phyloP scores from a whole-genome alignment of 2,329 filamentous ascomycete species.

The Colletotrichum viniferum region DNA sequence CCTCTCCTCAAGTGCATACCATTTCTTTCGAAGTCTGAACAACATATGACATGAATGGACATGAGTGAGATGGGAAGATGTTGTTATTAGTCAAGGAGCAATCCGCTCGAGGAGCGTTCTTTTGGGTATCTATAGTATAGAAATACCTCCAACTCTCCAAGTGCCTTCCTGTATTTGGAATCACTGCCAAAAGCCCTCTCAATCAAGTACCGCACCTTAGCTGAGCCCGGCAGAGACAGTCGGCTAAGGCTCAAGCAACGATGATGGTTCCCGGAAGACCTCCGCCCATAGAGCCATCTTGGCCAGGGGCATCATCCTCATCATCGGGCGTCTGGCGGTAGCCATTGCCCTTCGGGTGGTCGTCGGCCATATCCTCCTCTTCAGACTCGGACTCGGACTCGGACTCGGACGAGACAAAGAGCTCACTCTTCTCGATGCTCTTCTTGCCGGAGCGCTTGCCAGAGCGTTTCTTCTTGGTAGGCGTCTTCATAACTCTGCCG shows the following conservation, averaged over 20 bases:
- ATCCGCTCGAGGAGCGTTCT: not conserved
- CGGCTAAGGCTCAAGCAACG: not conserved
- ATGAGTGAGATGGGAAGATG: too few species aligned
- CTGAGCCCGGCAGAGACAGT: not conserved
- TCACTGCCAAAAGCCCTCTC: not conserved
- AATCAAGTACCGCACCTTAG: not conserved
- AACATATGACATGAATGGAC: not conserved
- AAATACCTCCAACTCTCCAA: not conserved
- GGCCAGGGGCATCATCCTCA: not conserved
- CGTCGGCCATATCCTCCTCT: not conserved
- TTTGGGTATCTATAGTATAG: not conserved
- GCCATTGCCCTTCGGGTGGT: not conserved
- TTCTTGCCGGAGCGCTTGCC: not conserved
- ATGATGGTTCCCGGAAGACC: not conserved
- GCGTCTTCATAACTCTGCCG: not conserved
- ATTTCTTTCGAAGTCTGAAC: not conserved
- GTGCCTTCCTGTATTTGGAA: not conserved
- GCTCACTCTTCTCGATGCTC: not conserved
- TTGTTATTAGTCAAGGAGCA: not conserved
- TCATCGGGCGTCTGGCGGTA: not conserved
- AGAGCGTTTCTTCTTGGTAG: not conserved
- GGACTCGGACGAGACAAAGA: not conserved
- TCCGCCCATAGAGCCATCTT: not conserved
- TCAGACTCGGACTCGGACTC: not conserved
- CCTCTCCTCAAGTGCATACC: not conserved